Percentiles rank a stretch among this genome's conserved stretches.
phyloP scores from a whole-genome alignment of 768 basidiomycete species.

The Mycena galericulata region DNA sequence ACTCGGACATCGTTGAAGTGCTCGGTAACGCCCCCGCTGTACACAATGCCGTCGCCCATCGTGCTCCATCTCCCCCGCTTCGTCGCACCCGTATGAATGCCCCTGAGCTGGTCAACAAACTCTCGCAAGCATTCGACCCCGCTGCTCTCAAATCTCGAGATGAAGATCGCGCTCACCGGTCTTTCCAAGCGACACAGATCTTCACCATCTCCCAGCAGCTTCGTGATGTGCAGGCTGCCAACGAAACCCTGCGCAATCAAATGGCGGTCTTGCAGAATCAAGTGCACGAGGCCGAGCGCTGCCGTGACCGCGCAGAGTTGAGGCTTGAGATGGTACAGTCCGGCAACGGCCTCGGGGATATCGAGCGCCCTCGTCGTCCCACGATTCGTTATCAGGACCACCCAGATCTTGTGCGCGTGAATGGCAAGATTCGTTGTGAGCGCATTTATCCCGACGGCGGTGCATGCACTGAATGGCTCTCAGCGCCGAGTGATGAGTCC shows the following conservation, averaged over 20 bases:
- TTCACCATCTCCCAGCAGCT: conserved; percentile 10
- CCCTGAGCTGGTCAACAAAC: conserved; percentile 3
- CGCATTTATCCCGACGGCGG: too few relatives aligned
- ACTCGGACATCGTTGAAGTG: conserved; percentile 6
- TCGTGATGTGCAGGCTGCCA: conserved; percentile 15
- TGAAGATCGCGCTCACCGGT: conserved; percentile 3
- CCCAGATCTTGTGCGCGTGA: too few relatives aligned
- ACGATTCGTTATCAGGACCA: too few relatives aligned
- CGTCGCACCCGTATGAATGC: not conserved
- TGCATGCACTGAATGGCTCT: too few relatives aligned
- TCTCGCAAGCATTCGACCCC: not conserved
- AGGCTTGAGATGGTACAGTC: conserved; percentile 5
- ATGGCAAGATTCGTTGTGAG: too few relatives aligned
- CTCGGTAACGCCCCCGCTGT: not conserved
- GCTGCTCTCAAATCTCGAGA: not conserved
- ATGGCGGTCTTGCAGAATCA: not conserved
- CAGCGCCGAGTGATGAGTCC: too few relatives aligned
- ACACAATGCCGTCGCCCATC: conserved; percentile 7
- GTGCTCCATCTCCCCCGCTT: conserved; percentile 10
- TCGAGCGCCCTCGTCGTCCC: too few relatives aligned
- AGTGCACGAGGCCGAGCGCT: conserved; percentile 14
- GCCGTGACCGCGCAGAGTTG: conserved; percentile 31
- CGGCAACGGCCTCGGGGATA: too few relatives aligned
- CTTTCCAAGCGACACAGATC: conserved; percentile 13
- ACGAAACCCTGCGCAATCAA: conserved; percentile 13